Base-by-base conservation (phyloP, 2,329 filamentous ascomycete genomes). In the Pseudogymnoascus pannorum region DNA sequence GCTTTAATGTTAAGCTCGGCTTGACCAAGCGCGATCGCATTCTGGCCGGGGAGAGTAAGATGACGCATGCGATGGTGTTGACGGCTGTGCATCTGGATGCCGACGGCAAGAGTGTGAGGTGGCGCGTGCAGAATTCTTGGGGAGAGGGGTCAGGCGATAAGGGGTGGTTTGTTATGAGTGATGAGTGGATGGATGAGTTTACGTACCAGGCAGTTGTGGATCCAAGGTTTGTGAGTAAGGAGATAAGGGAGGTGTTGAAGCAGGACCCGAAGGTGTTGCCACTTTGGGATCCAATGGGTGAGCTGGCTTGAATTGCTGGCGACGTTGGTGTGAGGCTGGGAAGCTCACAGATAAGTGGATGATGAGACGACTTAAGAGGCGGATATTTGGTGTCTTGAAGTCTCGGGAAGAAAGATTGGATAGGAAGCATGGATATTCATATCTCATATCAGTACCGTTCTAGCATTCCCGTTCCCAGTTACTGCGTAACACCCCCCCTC, bases 11-110 rank as follows among this genome's bases (percentile, higher is more conserved):
- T 64, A 80, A 79, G 61, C 79, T 93, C 7, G 85, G 83, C 16
- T 81, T 95, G 82, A 84, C 78, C 69, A 96, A 96, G 75, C 87
- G 88, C 0, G 82, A 91, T 68, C 78, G 91, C 3, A 76, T 96
- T 51, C 78, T 82, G 68, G 87, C 87, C 0, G 86, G 89, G 9
- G 91, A 95, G 75, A 87, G 83, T 60, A 81, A 84, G 58, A 95
- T 96, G 91, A 96, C 91, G 1, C 92, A 96, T 69, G 92, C 92
- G 4, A 96, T 96, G 92, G 90, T 95, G 0, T 75, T 96, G 64
- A 96, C 91, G 2, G 92, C 85, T 0, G 92, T 96, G 51, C 91
- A 96, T 70, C 73, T 95, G 2, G 87, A 89, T 63, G 77, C 81
- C 26, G 75, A 83, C 63, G 86, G 84, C 1, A 82, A 84, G 73